A percentile compares a stretch with the other conserved stretches of the same genome.
Evolutionary conservation across 257 asterid species (phyloP).

Genomic region (Penstemon newberryi): DNA sequence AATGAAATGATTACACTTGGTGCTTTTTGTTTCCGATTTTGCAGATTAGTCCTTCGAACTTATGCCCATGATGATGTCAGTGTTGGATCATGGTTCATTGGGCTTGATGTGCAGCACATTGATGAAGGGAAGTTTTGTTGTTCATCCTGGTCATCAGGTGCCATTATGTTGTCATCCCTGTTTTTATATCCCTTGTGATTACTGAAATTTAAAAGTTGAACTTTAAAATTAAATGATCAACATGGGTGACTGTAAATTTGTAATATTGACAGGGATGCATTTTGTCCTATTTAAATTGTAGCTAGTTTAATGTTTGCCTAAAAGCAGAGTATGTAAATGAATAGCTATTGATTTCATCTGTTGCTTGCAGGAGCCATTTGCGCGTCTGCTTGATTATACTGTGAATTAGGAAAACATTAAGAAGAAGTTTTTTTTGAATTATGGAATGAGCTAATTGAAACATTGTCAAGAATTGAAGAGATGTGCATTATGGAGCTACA

Average conservation of each 20-base stretch:
- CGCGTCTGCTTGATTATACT: slow-evolving; percentile 43
- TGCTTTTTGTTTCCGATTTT: slow-evolving; percentile 19
- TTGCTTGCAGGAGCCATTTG: slow-evolving; percentile 52
- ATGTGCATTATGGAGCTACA: too few relatives aligned
- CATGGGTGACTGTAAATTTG: background rate
- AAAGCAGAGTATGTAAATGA: background rate
- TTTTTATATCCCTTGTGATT: background rate
- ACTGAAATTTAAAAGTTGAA: background rate
- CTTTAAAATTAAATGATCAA: background rate
- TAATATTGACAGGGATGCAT: background rate
- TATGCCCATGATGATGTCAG: slow-evolving; percentile 90
- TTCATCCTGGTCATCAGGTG: slow-evolving; percentile 82
- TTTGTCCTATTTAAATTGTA: background rate
- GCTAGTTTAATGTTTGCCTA: background rate
- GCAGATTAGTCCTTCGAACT: slow-evolving; percentile 58
- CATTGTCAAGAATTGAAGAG: background rate
- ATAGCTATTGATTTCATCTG: slow-evolving; percentile 1
- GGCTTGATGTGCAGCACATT: slow-evolving; percentile 72
- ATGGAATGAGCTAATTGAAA: background rate
- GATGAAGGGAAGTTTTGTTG: slow-evolving; percentile 92
- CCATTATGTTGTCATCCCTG: slow-evolving; percentile 21
- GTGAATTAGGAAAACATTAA: background rate
- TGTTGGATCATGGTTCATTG: slow-evolving; percentile 91
- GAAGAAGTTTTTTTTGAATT: background rate
- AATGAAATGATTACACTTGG: slow-evolving; percentile 7